Percentiles rank a stretch among this genome's conserved stretches.
phyloP scores from a whole-genome alignment of 257 asterid species.

The Ligustrum vulgare region DNA sequence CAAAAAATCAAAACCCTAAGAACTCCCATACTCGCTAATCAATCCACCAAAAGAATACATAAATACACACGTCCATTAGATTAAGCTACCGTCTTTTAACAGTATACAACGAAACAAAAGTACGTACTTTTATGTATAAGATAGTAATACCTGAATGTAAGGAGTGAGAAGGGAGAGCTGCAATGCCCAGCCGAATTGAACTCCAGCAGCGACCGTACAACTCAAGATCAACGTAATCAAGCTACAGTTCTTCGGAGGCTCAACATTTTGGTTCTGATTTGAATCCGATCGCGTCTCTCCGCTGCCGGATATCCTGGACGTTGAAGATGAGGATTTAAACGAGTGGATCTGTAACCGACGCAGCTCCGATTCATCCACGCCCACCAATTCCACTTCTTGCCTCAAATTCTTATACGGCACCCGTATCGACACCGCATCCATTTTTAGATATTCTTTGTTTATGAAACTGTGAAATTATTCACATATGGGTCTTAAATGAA shows the following conservation, averaged over 20 bases:
- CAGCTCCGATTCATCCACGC: constrained; percentile 49
- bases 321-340: constrained; percentile 30
- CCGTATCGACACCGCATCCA: constrained; percentile 88
- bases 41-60: constrained; percentile 10
- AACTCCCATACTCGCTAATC: neutral
- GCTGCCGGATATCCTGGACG: constrained; percentile 40
- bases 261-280: constrained; percentile 18
- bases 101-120: neutral
- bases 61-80: neutral
- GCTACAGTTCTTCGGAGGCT: constrained; percentile 49
- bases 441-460: constrained; percentile 19
- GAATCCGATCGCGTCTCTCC: constrained; percentile 38
- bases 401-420: constrained; percentile 76
- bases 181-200: constrained; percentile 99
- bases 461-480: constrained; percentile 14
- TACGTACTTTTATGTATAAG: neutral
- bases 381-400: constrained; percentile 81
- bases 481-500: constrained; percentile 24
- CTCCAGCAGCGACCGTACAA: constrained; percentile 98
- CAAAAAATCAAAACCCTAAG: neutral
- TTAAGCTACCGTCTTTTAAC: neutral
- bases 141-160: constrained; percentile 69
- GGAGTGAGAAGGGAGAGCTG: constrained; percentile 98
- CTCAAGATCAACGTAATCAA: constrained; percentile 68
- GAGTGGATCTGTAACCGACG: constrained; percentile 47